A percentile compares a stretch with the other conserved stretches of the same genome.
Evolutionary conservation across 1,284 basidiomycete species (phyloP).

Genomic region (Coriolopsis trogii): DNA sequence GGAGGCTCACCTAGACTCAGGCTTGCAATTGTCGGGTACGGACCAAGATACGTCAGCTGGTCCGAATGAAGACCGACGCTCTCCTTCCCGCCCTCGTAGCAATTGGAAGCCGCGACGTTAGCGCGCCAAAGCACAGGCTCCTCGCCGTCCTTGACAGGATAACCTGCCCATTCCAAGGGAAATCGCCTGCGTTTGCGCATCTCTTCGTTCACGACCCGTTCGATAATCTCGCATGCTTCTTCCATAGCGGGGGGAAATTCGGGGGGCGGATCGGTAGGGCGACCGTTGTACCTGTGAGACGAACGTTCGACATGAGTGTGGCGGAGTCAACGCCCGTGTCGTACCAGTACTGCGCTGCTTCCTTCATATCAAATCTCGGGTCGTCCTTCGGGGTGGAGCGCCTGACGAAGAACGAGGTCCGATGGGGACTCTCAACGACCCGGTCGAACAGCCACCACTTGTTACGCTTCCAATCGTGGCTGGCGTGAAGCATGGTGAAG

Average conservation of each 20-base stretch:
- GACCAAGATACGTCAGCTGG: slow-evolving; percentile 79
- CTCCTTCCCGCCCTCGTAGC: slow-evolving; percentile 85
- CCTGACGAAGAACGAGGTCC: slow-evolving; percentile 78
- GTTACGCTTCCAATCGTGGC: slow-evolving; percentile 69
- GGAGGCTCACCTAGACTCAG: slow-evolving; percentile 76
- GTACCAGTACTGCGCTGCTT: slow-evolving; percentile 71
- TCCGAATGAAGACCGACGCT: slow-evolving; percentile 89
- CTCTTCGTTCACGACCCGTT: slow-evolving; percentile 77
- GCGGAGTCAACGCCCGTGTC: no score
- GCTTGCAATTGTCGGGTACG: slow-evolving; percentile 91
- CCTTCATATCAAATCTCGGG: slow-evolving; percentile 64
- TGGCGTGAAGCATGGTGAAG: slow-evolving; percentile 33
- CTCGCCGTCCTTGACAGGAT: slow-evolving; percentile 33
- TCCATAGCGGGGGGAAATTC: slow-evolving; percentile 76
- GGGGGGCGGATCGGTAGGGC: slow-evolving; percentile 55
- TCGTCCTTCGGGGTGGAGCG: slow-evolving; percentile 37
- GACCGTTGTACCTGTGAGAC: slow-evolving; percentile 86
- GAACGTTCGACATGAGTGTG: no score
- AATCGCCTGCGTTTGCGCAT: slow-evolving; percentile 65
- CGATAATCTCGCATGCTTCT: slow-evolving; percentile 77
- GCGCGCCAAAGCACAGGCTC: slow-evolving; percentile 69
- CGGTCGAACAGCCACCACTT: slow-evolving; percentile 87
- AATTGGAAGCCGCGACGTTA: slow-evolving; percentile 91
- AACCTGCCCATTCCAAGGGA: slow-evolving; percentile 74
- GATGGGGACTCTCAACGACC: slow-evolving; percentile 81